Conservation (phyloP, 352 stramenopile genomes). For the Hyaloperonospora arabidopsidis region DNA sequence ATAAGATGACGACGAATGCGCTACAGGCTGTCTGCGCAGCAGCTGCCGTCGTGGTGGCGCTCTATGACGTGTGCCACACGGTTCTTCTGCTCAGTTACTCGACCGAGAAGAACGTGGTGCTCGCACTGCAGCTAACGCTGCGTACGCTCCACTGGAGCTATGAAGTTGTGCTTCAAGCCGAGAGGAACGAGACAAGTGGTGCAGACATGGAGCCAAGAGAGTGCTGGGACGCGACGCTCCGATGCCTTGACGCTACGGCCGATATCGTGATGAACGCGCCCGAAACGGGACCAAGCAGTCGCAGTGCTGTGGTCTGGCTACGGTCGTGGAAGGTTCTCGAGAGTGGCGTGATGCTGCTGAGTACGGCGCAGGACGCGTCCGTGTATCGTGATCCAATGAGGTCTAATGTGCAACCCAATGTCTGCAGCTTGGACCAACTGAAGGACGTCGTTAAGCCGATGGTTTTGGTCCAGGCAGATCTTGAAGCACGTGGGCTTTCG, state of each 20-base stretch:
- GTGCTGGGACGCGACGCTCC: slow-evolving; percentile 35
- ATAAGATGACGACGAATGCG: not conserved
- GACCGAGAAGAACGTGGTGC: slow-evolving; percentile 61
- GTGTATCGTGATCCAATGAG: slow-evolving; percentile 66
- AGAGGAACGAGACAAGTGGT: slow-evolving; percentile 14
- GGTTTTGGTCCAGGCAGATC: slow-evolving; percentile 27
- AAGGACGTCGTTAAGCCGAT: slow-evolving; percentile 12
- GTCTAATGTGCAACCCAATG: slow-evolving; percentile 69
- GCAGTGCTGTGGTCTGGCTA: slow-evolving; percentile 47
- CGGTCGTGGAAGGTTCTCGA: slow-evolving; percentile 56
- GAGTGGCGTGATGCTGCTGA: slow-evolving; percentile 45
- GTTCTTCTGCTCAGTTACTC: slow-evolving; percentile 64
- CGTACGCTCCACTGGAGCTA: slow-evolving; percentile 35
- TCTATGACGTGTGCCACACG: slow-evolving; percentile 49
- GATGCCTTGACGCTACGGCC: slow-evolving; percentile 35
- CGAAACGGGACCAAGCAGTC: slow-evolving; percentile 35
- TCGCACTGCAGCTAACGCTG: slow-evolving; percentile 45
- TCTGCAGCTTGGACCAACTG: slow-evolving; percentile 49
- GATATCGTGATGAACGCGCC: slow-evolving; percentile 36
- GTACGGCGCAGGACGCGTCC: slow-evolving; percentile 40
- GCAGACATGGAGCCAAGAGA: slow-evolving; percentile 12
- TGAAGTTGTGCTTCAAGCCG: slow-evolving; percentile 22
- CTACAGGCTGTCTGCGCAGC: slow-evolving; percentile 8
- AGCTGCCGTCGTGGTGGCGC: slow-evolving; percentile 26
- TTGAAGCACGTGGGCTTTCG: slow-evolving; percentile 36